Conservation (phyloP, 2,329 filamentous ascomycete species). For the Exophiala sideris region DNA sequence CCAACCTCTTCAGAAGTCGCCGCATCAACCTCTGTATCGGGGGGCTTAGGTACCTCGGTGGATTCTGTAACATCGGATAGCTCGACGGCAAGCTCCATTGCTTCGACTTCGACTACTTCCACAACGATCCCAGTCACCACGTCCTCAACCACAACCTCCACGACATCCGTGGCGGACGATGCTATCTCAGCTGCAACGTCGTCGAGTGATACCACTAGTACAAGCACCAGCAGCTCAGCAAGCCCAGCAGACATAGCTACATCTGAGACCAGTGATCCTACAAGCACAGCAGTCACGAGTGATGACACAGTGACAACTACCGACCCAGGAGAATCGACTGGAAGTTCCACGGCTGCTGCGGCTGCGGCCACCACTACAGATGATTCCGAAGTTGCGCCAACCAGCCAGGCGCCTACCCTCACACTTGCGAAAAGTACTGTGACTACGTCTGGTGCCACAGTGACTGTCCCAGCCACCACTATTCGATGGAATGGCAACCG, state of each 20-base stretch:
- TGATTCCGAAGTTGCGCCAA: neutral
- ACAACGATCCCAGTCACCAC: neutral
- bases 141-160: neutral
- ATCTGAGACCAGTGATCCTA: neutral
- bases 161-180: too few relatives aligned
- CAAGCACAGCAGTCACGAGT: neutral
- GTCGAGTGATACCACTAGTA: neutral
- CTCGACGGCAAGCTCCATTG: neutral
- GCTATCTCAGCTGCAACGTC: too few relatives aligned
- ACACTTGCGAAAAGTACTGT: neutral
- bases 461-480: neutral
- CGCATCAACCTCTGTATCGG: neutral
- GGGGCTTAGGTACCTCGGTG: neutral
- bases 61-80: neutral
- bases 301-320: slow-evolving; percentile 7
- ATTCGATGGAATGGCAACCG: neutral
- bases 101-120: neutral
- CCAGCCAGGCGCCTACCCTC: neutral
- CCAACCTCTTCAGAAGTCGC: neutral
- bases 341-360: neutral
- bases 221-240: neutral
- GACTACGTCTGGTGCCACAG: neutral
- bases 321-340: neutral
- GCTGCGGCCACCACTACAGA: neutral
- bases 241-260: neutral